phyloP scores from a whole-genome alignment of 768 basidiomycete genomes.

The Serendipita sp. region DNA sequence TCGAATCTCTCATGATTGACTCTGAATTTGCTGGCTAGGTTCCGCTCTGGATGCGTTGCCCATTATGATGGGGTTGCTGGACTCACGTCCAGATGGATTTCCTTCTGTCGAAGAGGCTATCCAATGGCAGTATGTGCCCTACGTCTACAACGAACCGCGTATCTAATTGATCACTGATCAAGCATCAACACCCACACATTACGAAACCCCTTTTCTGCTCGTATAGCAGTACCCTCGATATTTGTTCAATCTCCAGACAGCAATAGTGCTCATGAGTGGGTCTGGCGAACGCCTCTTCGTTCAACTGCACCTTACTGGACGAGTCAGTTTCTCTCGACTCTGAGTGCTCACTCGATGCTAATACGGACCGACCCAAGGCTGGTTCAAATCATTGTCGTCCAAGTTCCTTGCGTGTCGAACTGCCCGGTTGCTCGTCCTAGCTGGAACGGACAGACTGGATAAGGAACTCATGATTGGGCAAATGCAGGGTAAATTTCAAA shows the following conservation, averaged over 20 bases:
- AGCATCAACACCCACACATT: constrained; percentile 74
- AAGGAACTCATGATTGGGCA: constrained; percentile 90
- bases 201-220: constrained; percentile 62
- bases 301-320: constrained; percentile 83
- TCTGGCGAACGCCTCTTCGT: constrained; percentile 73
- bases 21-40: constrained; percentile 29
- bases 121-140: constrained; percentile 76
- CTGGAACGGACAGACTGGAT: constrained; percentile 85
- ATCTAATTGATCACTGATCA: not conserved
- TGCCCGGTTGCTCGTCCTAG: constrained; percentile 76
- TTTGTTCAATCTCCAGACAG: constrained; percentile 27
- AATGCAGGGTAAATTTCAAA: constrained; percentile 91
- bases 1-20: not conserved
- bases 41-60: constrained; percentile 87
- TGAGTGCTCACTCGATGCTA: not conserved
- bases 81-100: constrained; percentile 74
- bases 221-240: constrained; percentile 75
- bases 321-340: constrained; percentile 31
- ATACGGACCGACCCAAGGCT: constrained; percentile 34
- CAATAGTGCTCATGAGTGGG: constrained; percentile 28
- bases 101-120: constrained; percentile 69
- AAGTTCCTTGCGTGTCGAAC: constrained; percentile 61
- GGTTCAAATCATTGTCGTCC: constrained; percentile 75
- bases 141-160: not conserved
- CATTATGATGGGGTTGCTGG: constrained; percentile 77